phyloP scores from a whole-genome alignment of 2,329 filamentous ascomycete species.

The Aspergillus transmontanensis region DNA sequence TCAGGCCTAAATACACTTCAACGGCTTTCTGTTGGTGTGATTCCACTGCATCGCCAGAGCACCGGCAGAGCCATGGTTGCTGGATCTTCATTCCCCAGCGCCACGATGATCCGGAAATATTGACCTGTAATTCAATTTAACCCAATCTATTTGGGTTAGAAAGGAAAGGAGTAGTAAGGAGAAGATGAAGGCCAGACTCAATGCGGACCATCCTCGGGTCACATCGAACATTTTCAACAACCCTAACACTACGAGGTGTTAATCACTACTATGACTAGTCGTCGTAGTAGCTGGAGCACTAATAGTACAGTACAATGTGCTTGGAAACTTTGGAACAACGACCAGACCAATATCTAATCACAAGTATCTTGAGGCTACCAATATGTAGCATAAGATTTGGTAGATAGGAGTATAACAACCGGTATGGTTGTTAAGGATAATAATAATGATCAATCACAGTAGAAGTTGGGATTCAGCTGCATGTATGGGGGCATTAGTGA shows the following conservation, averaged over 20 bases:
- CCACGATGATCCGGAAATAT: constrained; percentile 9
- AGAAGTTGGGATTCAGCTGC: not conserved
- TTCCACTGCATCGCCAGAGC: constrained; percentile 5
- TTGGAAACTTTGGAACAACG: not conserved
- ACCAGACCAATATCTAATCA: constrained; percentile 1
- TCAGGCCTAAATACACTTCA: constrained; percentile 18
- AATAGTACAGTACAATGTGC: not conserved
- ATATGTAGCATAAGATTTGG: not conserved
- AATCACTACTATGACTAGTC: not conserved
- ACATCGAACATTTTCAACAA: not conserved
- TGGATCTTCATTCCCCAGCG: constrained; percentile 12
- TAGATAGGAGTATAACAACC: not conserved
- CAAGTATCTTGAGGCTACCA: too few relatives aligned
- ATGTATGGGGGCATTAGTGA: not conserved
- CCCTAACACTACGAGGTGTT: not conserved
- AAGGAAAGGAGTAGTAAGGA: not conserved
- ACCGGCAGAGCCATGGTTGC: constrained; percentile 2
- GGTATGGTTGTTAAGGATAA: not conserved
- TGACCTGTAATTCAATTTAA: constrained; percentile 5
- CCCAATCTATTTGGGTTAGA: not conserved
- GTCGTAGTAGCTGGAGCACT: not conserved
- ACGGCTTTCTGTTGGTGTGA: constrained; percentile 21
- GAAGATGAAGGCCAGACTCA: constrained; percentile 1
- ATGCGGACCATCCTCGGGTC: not conserved
- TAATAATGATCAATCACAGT: constrained; percentile 6